Base-by-base conservation (phyloP, 2,329 filamentous ascomycete genomes). In the Zasmidium citrigriseum region DNA sequence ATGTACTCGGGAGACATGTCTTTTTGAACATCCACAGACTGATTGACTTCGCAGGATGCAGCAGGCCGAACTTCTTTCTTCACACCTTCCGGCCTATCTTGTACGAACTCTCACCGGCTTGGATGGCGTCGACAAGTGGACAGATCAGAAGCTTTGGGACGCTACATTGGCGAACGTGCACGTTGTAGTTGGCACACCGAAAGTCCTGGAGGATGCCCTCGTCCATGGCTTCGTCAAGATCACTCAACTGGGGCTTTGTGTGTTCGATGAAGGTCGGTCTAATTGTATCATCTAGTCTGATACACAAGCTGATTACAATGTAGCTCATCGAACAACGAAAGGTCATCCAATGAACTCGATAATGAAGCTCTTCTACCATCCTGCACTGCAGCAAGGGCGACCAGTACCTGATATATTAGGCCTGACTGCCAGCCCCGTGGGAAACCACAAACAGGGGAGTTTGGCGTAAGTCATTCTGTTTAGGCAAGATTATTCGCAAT, bases 171-270 rank as follows among this genome's bases (percentile, higher is more conserved):
- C 77, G 2, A 86, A 87, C 49, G 81, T 89, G 21, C 82, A 84
- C 1, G 80, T 96, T n/a, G 83, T 96, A 4, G 81, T 96, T 1
- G 91, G 89, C 0, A 95, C 92, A 0, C 86, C 88, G 59, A 86
- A 89, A 59, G 82, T 96, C 1, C 79, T 96, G 12, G 76, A 85
- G 2, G 89, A 96, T 73, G 90, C 90, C 2, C 78, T 96, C 44
- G 78, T 75, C 1, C 90, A 95, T 74, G 89, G 82, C 0, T 96
- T 96, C 70, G 82, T 96, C 1, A 78, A 72, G 1, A 82, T 96
- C 67, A 70, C 77, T 0, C 78, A 77, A 2, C 73, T 96, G 21
- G 80, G 87, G 4, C 77, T 96, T 3, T 75, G 96, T 16, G 82
- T 96, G 0, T 89, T 96, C 66, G 92, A 96, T 68, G 92, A 96